These are phyloP conservation scores for Dendrobium chrysotoxum DNA, from an alignment of 106 monocot genomes.

Conservation along the genomic window DNA sequence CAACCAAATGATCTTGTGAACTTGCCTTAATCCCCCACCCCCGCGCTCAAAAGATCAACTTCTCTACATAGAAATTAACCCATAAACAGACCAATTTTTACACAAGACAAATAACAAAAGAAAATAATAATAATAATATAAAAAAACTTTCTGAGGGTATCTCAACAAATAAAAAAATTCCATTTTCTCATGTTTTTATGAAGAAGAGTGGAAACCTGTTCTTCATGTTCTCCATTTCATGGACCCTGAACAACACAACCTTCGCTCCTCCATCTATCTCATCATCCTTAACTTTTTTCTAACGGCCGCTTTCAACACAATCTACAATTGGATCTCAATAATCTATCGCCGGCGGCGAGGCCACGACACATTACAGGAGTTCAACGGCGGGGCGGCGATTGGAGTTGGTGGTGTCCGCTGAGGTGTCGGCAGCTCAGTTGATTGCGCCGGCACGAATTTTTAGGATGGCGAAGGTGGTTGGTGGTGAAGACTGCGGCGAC, in stretches of 20 bases:
- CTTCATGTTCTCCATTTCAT: background rate
- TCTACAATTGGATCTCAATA: slow-evolving; percentile 12
- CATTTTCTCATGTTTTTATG: no score
- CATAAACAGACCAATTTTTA: no score
- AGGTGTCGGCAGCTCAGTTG: slow-evolving; percentile 5
- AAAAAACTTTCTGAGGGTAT: no score
- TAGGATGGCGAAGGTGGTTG: background rate
- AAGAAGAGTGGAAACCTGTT: no score
- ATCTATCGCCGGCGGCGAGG: background rate
- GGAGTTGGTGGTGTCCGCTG: background rate
- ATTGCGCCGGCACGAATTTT: slow-evolving; percentile 1
- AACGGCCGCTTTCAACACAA: slow-evolving; percentile 2
- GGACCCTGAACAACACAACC: background rate
- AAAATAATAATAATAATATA: no score
- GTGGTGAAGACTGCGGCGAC: background rate
- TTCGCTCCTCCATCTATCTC: slow-evolving; percentile 3
- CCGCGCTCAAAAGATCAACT: no score
- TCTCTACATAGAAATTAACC: no score
- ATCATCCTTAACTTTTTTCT: slow-evolving; percentile 1
- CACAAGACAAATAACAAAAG: no score
- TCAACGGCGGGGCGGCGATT: background rate
- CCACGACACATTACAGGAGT: background rate
- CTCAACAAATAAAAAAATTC: no score
- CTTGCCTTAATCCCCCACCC: no score
- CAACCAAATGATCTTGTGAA: no score